Percentiles rank a stretch among this genome's conserved stretches.
phyloP scores from a whole-genome alignment of 2,329 filamentous ascomycete species.

The Septoria linicola region DNA sequence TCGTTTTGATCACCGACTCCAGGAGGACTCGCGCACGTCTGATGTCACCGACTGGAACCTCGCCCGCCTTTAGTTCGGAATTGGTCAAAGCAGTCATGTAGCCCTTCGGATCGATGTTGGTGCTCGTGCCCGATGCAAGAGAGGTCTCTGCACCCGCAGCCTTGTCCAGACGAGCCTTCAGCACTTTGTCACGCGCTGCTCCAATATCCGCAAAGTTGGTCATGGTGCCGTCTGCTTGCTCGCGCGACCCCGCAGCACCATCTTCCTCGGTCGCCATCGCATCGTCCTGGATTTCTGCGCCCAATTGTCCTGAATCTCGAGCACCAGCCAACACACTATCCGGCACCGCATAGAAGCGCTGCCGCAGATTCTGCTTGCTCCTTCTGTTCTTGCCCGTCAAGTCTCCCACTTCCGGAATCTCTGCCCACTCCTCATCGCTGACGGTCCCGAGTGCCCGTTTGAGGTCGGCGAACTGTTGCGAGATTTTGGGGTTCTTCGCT shows the following conservation, averaged over 20 bases:
- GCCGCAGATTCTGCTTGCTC: conserved; percentile 76
- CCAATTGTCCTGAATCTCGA: conserved; percentile 74
- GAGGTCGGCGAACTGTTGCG: conserved; percentile 93
- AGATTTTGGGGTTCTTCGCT: conserved; percentile 95
- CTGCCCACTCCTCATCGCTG: conserved; percentile 95
- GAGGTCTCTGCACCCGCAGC: conserved; percentile 72
- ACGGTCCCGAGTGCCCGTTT: conserved; percentile 87
- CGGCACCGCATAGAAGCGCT: conserved; percentile 89
- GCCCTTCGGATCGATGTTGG: conserved; percentile 89
- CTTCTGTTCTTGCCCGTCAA: conserved; percentile 91
- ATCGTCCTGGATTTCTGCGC: conserved; percentile 85
- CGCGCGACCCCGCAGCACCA: conserved; percentile 43
- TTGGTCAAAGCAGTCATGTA: conserved; percentile 91
- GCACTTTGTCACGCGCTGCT: conserved; percentile 90
- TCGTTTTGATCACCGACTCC: conserved; percentile 97
- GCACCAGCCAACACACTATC: conserved; percentile 92
- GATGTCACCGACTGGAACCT: conserved; percentile 88
- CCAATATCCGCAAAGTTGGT: conserved; percentile 98
- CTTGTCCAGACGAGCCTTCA: conserved; percentile 90
- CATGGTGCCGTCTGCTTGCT: conserved; percentile 76
- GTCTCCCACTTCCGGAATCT: conserved; percentile 91
- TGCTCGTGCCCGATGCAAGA: conserved; percentile 65
- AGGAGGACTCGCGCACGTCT: conserved; percentile 87
- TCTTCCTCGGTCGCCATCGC: conserved; percentile 47
- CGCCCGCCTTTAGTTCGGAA: conserved; percentile 73